Base-by-base conservation (phyloP, 129 eudicot species). In the Logfia minima region DNA sequence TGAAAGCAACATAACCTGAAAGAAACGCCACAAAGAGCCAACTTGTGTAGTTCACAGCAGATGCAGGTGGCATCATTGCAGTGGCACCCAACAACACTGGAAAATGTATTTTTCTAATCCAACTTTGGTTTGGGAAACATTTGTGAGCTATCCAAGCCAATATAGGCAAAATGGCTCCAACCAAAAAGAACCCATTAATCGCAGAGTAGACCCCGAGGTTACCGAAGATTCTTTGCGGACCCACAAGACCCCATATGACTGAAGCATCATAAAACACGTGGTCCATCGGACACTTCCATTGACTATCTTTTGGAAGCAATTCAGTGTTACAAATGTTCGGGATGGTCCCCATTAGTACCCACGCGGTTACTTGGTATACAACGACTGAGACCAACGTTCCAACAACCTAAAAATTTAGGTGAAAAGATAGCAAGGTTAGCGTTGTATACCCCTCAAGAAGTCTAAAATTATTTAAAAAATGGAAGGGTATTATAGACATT, bases 221-320 rank as follows among this genome's bases (percentile, higher is more conserved):
- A 2, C 93, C 97, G n/a, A 91, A 88, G 35, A 92, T 85, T 37
- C 95, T 81, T 67, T 83, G 86, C 9, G 92, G 96, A 0, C 97
- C 97, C 9, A 91, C 89, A 0, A 91, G 87, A 19, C 93, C 91
- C 93, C 90, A 90, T 6, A 90, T 83, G 48, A 90, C 83, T 0
- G 96, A 90, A 28, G 96, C 92, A 7, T 77, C 83, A 24, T 83
- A 90, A 82, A 90, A 90, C 45, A 74, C 84, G 0, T 67, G 84
- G 96, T 90, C 96, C 78, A 28, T 72, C 14, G 88, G 87, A 41
- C 92, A 90, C 51, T 68, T 86, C 94, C 94, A 89, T 24, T 81
- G 84, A 68, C 89, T 86, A 69, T 83, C 75, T 26, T 82, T 59
- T 18, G 94, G 94, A 13, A 86, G 76, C 53, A 71, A 21, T 23